Evolutionary conservation across 768 basidiomycete species (phyloP).

Genomic region (Cystofilobasidium macerans): DNA sequence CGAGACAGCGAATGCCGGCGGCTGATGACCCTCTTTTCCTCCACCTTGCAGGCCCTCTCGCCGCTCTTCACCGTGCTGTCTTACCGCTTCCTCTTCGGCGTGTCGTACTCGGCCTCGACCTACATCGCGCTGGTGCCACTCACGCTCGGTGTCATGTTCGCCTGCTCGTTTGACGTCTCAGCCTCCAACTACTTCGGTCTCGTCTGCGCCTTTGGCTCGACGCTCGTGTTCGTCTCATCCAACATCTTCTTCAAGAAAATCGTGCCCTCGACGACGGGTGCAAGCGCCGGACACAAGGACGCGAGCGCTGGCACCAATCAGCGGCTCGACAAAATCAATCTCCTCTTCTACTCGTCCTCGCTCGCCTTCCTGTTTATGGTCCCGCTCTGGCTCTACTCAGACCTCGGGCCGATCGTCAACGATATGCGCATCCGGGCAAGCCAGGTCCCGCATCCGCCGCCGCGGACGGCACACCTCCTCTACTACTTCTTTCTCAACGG

Average conservation of each 20-base stretch:
- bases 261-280: constrained; percentile 53
- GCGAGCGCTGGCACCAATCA: constrained; percentile 33
- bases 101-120: constrained; percentile 81
- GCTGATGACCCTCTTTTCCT: constrained; percentile 12
- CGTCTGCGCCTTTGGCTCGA: constrained; percentile 93
- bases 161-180: constrained; percentile 84
- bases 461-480: constrained; percentile 39
- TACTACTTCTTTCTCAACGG: constrained; percentile 90
- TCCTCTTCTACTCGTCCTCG: constrained; percentile 83
- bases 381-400: constrained; percentile 85
- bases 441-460: constrained; percentile 19
- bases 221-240: constrained; percentile 89
- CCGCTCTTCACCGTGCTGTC: constrained; percentile 94
- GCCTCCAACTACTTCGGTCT: constrained; percentile 74
- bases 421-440: constrained; percentile 34
- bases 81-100: constrained; percentile 84
- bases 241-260: constrained; percentile 99
- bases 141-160: constrained; percentile 93
- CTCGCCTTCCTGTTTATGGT: constrained; percentile 94
- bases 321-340: constrained; percentile 93
- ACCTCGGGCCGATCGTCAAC: constrained; percentile 59
- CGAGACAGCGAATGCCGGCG: constrained; percentile 62
- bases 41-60: constrained; percentile 65
- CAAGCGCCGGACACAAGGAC: constrained; percentile 36
- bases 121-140: constrained; percentile 90